phyloP scores from a whole-genome alignment of 345 rosid genomes.

The Punica granatum region DNA sequence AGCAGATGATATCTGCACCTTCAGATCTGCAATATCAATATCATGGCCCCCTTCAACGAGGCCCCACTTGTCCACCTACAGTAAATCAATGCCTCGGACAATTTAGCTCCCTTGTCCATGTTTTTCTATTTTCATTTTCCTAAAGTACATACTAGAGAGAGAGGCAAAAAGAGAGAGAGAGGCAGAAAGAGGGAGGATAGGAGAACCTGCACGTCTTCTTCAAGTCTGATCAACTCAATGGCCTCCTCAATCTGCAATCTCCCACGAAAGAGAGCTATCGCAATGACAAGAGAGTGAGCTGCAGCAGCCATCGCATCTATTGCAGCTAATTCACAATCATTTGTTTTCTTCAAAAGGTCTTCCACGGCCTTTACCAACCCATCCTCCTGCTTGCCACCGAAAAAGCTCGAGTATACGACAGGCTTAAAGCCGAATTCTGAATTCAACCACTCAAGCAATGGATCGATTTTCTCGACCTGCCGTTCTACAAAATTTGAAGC shows the following conservation, averaged over 20 bases:
- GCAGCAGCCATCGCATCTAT: slow-evolving; percentile 88
- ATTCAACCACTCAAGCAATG: slow-evolving; percentile 73
- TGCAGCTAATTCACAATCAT: slow-evolving; percentile 77
- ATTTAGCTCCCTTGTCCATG: neutral
- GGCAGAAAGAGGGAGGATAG: neutral
- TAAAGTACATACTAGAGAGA: neutral
- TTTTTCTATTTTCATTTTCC: neutral
- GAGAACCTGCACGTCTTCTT: slow-evolving; percentile 91
- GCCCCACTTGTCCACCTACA: slow-evolving; percentile 92
- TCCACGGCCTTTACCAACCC: slow-evolving; percentile 64
- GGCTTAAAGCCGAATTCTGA: slow-evolving; percentile 82
- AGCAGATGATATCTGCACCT: slow-evolving; percentile 81
- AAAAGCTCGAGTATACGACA: slow-evolving; percentile 60
- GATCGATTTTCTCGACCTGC: slow-evolving; percentile 84
- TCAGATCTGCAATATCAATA: slow-evolving; percentile 86
- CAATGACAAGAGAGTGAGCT: slow-evolving; percentile 70
- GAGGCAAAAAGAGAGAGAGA: neutral
- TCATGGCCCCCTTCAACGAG: slow-evolving; percentile 97
- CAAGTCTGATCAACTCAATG: slow-evolving; percentile 76
- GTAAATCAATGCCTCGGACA: neutral
- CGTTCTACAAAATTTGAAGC: slow-evolving; percentile 31
- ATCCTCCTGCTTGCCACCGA: slow-evolving; percentile 84
- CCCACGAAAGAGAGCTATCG: slow-evolving; percentile 58
- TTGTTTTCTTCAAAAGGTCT: slow-evolving; percentile 46
- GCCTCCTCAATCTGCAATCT: slow-evolving; percentile 83